phyloP scores from a whole-genome alignment of 1,284 basidiomycete genomes.

The Trichosporon asahii region DNA sequence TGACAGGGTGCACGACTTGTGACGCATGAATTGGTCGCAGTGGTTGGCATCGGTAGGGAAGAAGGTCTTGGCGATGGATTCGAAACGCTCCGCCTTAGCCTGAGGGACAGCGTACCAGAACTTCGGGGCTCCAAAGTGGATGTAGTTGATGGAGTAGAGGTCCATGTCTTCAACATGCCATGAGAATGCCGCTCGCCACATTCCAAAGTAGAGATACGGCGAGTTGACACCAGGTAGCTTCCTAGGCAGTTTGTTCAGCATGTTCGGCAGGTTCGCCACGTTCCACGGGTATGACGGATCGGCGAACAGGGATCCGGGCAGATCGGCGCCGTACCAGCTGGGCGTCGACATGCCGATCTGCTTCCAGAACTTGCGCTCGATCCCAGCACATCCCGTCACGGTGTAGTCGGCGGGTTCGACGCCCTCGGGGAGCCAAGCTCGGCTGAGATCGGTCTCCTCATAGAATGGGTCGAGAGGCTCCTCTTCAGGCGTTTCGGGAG shows the following conservation, averaged over 20 bases:
- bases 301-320: slow-evolving; percentile 76
- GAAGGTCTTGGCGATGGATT: slow-evolving; percentile 62
- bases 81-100: slow-evolving; percentile 69
- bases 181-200: slow-evolving; percentile 98
- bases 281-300: slow-evolving; percentile 84
- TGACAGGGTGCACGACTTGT: slow-evolving; percentile 94
- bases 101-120: slow-evolving; percentile 97
- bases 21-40: slow-evolving; percentile 91
- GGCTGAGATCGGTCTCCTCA: slow-evolving; percentile 64
- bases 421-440: slow-evolving; percentile 72
- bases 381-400: slow-evolving; percentile 74
- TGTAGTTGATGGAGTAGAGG: slow-evolving; percentile 97
- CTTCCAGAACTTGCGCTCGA: slow-evolving; percentile 91
- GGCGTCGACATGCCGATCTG: slow-evolving; percentile 69
- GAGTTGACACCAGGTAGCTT: slow-evolving; percentile 89
- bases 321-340: slow-evolving; percentile 95
- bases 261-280: slow-evolving; percentile 82
- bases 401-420: slow-evolving; percentile 73
- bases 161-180: slow-evolving; percentile 99
- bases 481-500: slow-evolving; percentile 15
- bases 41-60: slow-evolving; percentile 78
- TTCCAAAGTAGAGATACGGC: slow-evolving; percentile 97
- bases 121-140: slow-evolving; percentile 95
- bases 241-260: slow-evolving; percentile 67
- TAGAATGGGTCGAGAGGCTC: slow-evolving; percentile 56